These are phyloP conservation scores for Galerina marginata DNA, from an alignment of 768 basidiomycete species.

Conservation along the genomic window DNA sequence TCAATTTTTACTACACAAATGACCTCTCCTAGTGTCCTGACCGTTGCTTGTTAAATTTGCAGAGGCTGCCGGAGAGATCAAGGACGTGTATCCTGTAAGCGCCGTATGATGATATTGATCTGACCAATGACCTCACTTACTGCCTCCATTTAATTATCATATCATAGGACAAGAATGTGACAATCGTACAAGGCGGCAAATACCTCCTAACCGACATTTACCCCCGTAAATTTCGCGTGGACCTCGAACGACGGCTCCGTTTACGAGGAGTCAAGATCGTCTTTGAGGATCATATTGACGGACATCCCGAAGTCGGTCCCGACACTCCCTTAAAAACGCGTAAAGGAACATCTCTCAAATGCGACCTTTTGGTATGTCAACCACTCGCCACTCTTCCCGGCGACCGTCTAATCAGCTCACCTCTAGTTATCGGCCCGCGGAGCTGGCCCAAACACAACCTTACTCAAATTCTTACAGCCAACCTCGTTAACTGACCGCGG, in stretches of 20 bases:
- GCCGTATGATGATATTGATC: too few relatives aligned
- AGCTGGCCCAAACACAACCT: conserved; percentile 51
- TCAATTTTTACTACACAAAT: background rate
- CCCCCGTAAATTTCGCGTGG: conserved; percentile 52
- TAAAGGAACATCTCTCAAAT: conserved; percentile 26
- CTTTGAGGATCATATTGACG: conserved; percentile 55
- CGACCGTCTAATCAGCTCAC: background rate
- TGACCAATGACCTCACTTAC: too few relatives aligned
- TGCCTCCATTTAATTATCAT: background rate
- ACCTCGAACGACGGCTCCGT: conserved; percentile 42
- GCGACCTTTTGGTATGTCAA: conserved; percentile 26
- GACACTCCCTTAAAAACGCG: conserved; percentile 22
- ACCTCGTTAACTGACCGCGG: conserved; percentile 37
- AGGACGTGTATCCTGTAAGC: conserved; percentile 30
- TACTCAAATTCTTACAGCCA: conserved; percentile 38
- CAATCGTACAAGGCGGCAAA: conserved; percentile 56
- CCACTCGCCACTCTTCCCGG: background rate
- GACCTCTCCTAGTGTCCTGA: conserved; percentile 10
- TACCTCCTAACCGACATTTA: conserved; percentile 58
- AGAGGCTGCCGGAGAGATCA: conserved; percentile 32
- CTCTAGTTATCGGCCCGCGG: conserved; percentile 31
- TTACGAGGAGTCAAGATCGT: conserved; percentile 52
- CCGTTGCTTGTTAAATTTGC: background rate
- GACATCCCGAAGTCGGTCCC: conserved; percentile 10
- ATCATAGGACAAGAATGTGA: conserved; percentile 47